Percentiles rank a stretch among this genome's conserved stretches.
These are phyloP conservation scores for Neopestalotiopsis sp. DNA, from an alignment of 2,329 filamentous ascomycete genomes.

Conservation along the genomic window DNA sequence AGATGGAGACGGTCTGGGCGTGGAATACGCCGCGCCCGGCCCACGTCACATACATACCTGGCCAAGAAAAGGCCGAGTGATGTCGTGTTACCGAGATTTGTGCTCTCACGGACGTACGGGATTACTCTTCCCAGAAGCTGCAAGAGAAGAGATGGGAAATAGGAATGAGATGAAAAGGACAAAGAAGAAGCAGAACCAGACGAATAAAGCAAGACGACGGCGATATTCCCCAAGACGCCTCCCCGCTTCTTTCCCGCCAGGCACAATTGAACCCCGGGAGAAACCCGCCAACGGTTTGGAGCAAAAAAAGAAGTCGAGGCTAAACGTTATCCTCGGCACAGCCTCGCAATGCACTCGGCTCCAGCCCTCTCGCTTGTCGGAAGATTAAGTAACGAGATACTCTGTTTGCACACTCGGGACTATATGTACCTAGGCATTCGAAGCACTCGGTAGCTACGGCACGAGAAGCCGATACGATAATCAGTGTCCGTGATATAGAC, in stretches of 20 bases:
- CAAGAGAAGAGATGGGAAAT: neutral
- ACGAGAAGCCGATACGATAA: neutral
- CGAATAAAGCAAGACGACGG: neutral
- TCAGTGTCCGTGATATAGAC: neutral
- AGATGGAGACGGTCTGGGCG: conserved; percentile 5
- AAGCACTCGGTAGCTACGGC: neutral
- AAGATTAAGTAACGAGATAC: neutral
- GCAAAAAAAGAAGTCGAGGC: neutral
- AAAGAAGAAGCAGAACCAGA: neutral
- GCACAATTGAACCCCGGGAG: neutral
- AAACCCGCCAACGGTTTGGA: neutral
- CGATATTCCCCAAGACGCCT: neutral
- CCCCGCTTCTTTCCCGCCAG: conserved; percentile 10
- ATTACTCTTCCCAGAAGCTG: conserved; percentile 3
- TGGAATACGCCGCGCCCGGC: conserved; percentile 3
- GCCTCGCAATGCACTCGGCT: conserved; percentile 3
- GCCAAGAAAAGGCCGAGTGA: conserved; percentile 12
- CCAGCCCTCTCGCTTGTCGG: conserved; percentile 10
- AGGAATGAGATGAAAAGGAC: neutral
- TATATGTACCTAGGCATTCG: conserved; percentile 5
- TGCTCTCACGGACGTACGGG: conserved; percentile 10
- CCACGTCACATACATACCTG: neutral
- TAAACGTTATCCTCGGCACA: conserved; percentile 12
- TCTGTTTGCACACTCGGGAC: neutral
- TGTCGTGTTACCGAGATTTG: conserved; percentile 1